phyloP scores from a whole-genome alignment of 2,329 filamentous ascomycete species.

The Davidsoniella virescens region DNA sequence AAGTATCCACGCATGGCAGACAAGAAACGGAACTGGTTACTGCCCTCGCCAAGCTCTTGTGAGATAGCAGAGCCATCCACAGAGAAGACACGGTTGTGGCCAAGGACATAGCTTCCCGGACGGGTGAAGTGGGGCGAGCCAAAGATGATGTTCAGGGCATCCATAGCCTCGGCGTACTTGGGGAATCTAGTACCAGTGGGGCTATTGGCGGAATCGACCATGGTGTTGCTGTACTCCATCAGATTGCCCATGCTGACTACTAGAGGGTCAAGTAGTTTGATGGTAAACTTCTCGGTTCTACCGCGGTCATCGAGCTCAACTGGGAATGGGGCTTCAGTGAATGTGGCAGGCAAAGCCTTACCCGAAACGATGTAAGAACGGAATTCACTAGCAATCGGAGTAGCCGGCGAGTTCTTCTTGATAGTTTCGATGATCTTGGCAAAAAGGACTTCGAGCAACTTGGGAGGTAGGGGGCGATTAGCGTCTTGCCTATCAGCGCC shows the following conservation, averaged over 20 bases:
- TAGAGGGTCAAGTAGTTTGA: slow-evolving; percentile 23
- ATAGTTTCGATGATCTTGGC: slow-evolving; percentile 23
- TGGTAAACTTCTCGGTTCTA: slow-evolving; percentile 28
- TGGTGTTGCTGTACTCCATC: slow-evolving; percentile 28
- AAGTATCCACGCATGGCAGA: slow-evolving; percentile 35
- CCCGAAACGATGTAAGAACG: slow-evolving; percentile 28
- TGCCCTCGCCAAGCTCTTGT: slow-evolving; percentile 16
- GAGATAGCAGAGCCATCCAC: background rate
- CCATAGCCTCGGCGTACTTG: slow-evolving; percentile 30
- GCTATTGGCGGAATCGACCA: slow-evolving; percentile 22
- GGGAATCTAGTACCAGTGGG: slow-evolving; percentile 24
- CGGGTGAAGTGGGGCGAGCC: slow-evolving; percentile 27
- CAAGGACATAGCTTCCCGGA: slow-evolving; percentile 25
- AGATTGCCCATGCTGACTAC: slow-evolving; percentile 22
- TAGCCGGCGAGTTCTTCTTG: slow-evolving; percentile 17
- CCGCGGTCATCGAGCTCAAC: slow-evolving; percentile 8
- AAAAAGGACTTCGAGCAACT: slow-evolving; percentile 29
- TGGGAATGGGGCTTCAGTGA: slow-evolving; percentile 1
- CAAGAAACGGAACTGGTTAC: slow-evolving; percentile 17
- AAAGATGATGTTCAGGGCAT: slow-evolving; percentile 36
- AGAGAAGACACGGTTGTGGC: slow-evolving; percentile 34
- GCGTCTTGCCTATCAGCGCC: slow-evolving; percentile 3
- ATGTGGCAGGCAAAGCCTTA: background rate
- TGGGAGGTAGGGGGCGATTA: slow-evolving; percentile 23
- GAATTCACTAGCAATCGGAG: slow-evolving; percentile 31